Evolutionary conservation across 2,329 filamentous ascomycete species (phyloP).

Genomic region (Amphichorda felina): DNA sequence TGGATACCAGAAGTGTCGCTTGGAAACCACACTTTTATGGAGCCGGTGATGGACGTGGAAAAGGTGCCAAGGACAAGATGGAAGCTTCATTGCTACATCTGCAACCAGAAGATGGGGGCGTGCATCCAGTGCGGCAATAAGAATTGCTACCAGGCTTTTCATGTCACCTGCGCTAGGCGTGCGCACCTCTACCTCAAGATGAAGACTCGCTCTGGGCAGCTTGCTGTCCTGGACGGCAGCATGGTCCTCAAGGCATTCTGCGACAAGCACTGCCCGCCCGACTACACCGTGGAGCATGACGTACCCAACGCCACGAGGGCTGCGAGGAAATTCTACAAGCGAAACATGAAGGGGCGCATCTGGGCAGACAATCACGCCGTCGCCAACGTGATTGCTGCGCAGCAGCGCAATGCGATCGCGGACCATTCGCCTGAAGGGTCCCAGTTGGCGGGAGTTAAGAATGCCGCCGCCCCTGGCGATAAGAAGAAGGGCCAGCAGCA

Average conservation of each 20-base stretch:
- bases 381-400: constrained; percentile 68
- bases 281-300: constrained; percentile 78
- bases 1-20: constrained; percentile 98
- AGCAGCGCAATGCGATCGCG: constrained; percentile 50
- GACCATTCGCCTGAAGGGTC: constrained; percentile 69
- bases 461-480: constrained; percentile 50
- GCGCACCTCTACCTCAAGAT: constrained; percentile 87
- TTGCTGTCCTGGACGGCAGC: constrained; percentile 65
- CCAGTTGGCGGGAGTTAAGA: constrained; percentile 60
- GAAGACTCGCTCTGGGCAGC: constrained; percentile 78
- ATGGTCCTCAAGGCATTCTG: constrained; percentile 89
- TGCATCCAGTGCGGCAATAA: constrained; percentile 99
- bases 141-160: constrained; percentile 91
- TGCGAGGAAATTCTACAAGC: constrained; percentile 81
- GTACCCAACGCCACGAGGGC: constrained; percentile 70
- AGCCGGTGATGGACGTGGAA: constrained; percentile 94
- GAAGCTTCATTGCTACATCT: constrained; percentile 93
- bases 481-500: constrained; percentile 55
- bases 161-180: constrained; percentile 87
- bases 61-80: constrained; percentile 92
- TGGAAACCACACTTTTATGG: constrained; percentile 95
- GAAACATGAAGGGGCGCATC: constrained; percentile 74
- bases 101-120: constrained; percentile 92
- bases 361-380: constrained; percentile 88
- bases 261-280: constrained; percentile 83